Evolutionary conservation across 2,329 filamentous ascomycete species (phyloP), one percentile per base, ranked within the genome.

Genomic region (Verticillium isaacii): DNA sequence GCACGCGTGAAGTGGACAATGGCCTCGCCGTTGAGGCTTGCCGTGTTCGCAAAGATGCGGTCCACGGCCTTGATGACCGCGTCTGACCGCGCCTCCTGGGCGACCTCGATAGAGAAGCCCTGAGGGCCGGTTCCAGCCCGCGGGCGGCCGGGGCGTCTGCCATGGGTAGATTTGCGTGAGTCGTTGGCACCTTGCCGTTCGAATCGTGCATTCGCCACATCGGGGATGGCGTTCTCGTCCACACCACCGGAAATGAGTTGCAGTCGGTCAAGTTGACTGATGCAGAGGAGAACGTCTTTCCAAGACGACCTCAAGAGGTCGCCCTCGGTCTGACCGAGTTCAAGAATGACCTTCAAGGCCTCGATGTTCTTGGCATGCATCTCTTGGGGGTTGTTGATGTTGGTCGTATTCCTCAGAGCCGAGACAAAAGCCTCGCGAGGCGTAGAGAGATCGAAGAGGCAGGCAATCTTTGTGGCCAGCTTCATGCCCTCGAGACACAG

Each of bases 351-450:
- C 73, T 96, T 96, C 60, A 99, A 80, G 0, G 96, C 95, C 75
- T 99, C 95, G 45, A 99, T 87, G 67, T 99, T 96, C 83, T 98
- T 98, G 5, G 92, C 90, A 72, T 93, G 88, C 84, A 99, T 97
- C 73, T 98, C 94, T 61, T 92, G 91, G 2, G 97, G 85, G 71
- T 98, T 99, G 74, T 96, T 96, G 19, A 99, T 83, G 71, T 97
- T 98, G 11, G 96, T 97, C 60, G 93, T 94, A 68, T 96, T 95
- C 63, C 93, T 91, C 64, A 99, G 80, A 7, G 93, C 93, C 1
- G 92, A 93, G 64, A 99, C 92, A 73, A 99, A 99, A 1, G 96
- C 95, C 72, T 96, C 93, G 17, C 95, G 85, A 0, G 95, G 91
- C n/a, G 93, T 97, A 61, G 94, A 89, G 1, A 99, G 80, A 66